phyloP scores from a whole-genome alignment of 495 filamentous ascomycete genomes.

The Cetradonia linearis region DNA sequence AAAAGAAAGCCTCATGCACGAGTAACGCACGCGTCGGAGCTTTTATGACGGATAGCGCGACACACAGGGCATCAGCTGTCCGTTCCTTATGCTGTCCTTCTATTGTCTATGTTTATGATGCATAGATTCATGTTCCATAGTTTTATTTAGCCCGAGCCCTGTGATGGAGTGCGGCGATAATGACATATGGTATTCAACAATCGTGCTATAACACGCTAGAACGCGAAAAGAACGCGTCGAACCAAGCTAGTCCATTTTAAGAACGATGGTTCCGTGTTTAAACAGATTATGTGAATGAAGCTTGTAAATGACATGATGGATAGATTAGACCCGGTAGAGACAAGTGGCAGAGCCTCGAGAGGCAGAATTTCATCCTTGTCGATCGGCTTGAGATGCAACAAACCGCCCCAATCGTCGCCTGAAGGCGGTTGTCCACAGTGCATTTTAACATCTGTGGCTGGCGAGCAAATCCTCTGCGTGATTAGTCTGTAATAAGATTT shows the following conservation, averaged over 20 bases:
- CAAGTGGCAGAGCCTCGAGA: too few relatives aligned
- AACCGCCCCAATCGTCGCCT: too few relatives aligned
- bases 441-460: too few relatives aligned
- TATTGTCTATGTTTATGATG: not conserved
- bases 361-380: too few relatives aligned
- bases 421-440: too few relatives aligned
- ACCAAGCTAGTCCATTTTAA: not conserved
- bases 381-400: too few relatives aligned
- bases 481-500: too few relatives aligned
- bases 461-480: too few relatives aligned
- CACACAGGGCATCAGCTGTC: not conserved
- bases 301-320: not conserved
- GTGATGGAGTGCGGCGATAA: not conserved
- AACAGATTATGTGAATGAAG: not conserved
- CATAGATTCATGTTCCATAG: slow-evolving; percentile 2
- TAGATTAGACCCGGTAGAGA: too few relatives aligned
- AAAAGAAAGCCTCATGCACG: not conserved
- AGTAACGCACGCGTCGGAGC: slow-evolving; percentile 1
- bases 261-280: not conserved
- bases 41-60: not conserved
- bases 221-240: slow-evolving; percentile 4
- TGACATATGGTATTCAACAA: slow-evolving; percentile 1
- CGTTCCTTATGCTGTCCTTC: not conserved
- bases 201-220: not conserved
- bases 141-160: not conserved